phyloP scores from a whole-genome alignment of 116 monocot genomes.

The Cymodocea nodosa region DNA sequence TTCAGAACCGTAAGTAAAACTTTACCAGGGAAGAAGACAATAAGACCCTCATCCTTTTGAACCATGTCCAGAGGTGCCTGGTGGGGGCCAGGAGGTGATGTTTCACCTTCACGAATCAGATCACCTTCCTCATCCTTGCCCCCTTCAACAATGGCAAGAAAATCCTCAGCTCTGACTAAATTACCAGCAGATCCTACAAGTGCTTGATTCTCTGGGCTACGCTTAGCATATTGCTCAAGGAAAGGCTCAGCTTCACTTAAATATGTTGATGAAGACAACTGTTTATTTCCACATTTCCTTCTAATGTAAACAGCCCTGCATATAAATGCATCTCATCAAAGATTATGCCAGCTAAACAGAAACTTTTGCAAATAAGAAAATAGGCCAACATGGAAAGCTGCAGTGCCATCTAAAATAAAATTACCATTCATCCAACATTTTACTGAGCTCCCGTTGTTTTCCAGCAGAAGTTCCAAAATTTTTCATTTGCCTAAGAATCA shows the following conservation, averaged over 20 bases:
- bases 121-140: constrained; percentile 94
- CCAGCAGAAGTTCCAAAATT: constrained; percentile 78
- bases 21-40: constrained; percentile 95
- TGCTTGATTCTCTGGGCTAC: constrained; percentile 62
- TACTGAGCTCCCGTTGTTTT: constrained; percentile 77
- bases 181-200: constrained; percentile 87
- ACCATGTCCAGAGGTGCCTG: constrained; percentile 29
- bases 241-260: constrained; percentile 95
- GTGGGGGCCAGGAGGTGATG: constrained; percentile 17
- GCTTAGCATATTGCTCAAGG: constrained; percentile 85
- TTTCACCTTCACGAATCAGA: constrained; percentile 45
- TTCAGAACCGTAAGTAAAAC: background rate
- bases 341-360: background rate
- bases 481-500: constrained; percentile 70
- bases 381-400: background rate
- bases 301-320: constrained; percentile 89
- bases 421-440: constrained; percentile 99
- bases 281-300: constrained; percentile 78
- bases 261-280: constrained; percentile 65
- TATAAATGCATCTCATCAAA: background rate
- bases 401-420: background rate
- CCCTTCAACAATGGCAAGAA: constrained; percentile 60
- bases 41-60: constrained; percentile 74
- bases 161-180: constrained; percentile 66
- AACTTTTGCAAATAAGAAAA: background rate